Percentiles rank a stretch among this genome's conserved stretches.
These are phyloP conservation scores for Pichia terricola DNA, from an alignment of 1,139 yeast genomes.

Conservation along the genomic window DNA sequence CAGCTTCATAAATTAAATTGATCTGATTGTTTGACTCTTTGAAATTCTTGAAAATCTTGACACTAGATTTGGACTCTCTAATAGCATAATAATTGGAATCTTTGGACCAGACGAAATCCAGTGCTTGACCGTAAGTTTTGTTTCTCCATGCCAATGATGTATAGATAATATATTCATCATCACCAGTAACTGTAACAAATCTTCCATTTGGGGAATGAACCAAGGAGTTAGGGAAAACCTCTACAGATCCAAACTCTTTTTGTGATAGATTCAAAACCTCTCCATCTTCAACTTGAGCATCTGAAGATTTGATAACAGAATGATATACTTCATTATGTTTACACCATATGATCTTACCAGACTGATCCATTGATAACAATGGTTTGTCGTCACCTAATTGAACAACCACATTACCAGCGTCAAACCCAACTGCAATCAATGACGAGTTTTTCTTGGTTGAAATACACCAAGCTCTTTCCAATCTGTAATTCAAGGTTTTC, in stretches of 20 bases:
- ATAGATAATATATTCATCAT: constrained; percentile 93
- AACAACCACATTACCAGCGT: constrained; percentile 80
- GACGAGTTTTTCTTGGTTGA: constrained; percentile 70
- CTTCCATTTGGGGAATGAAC: constrained; percentile 95
- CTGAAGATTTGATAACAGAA: constrained; percentile 64
- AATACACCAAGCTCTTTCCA: constrained; percentile 97
- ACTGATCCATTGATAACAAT: constrained; percentile 82
- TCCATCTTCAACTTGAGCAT: constrained; percentile 66
- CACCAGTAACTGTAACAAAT: constrained; percentile 94
- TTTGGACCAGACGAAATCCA: constrained; percentile 91
- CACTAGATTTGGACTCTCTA: constrained; percentile 56
- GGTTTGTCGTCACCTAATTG: constrained; percentile 94
- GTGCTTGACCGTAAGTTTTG: constrained; percentile 82
- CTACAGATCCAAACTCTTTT: constrained; percentile 87
- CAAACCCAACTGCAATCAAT: constrained; percentile 86
- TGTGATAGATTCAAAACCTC: constrained; percentile 65
- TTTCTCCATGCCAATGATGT: constrained; percentile 98
- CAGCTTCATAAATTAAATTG: constrained; percentile 66
- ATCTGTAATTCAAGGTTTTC: constrained; percentile 79
- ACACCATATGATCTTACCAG: constrained; percentile 85
- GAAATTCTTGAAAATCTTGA: constrained; percentile 74
- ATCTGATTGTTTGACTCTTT: constrained; percentile 60
- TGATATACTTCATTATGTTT: constrained; percentile 86
- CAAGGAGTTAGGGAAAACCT: constrained; percentile 80
- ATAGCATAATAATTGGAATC: constrained; percentile 85